phyloP scores from a whole-genome alignment of 176 grass and related monocot species.

The Musa acuminata region DNA sequence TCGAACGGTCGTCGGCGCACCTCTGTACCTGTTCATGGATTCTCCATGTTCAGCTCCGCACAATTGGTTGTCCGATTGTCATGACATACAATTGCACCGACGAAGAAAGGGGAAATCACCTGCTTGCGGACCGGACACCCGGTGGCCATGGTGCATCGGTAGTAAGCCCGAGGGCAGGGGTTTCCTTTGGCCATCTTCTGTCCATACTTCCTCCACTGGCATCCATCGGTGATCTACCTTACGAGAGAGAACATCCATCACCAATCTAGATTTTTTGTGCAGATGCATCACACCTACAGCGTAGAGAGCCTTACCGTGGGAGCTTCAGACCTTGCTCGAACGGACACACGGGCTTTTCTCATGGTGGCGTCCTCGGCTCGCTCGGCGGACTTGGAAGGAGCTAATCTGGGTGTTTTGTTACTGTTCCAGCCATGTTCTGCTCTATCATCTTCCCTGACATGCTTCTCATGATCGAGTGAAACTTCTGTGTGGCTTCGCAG shows the following conservation, averaged over 20 bases:
- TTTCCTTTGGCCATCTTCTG: conserved; percentile 98
- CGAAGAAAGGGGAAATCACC: no score
- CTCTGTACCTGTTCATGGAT: conserved; percentile 47
- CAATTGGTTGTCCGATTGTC: no score
- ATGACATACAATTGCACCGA: neutral
- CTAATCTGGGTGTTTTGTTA: neutral
- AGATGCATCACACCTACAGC: neutral
- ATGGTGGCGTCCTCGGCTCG: conserved; percentile 58
- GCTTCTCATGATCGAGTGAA: conserved; percentile 11
- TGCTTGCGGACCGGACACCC: conserved; percentile 62
- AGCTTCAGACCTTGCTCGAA: conserved; percentile 81
- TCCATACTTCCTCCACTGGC: conserved; percentile 1
- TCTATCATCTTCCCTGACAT: conserved; percentile 17
- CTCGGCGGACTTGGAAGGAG: conserved; percentile 34
- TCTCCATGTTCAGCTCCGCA: no score
- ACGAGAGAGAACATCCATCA: no score
- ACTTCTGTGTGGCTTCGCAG: conserved; percentile 31
- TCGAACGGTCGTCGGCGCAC: conserved; percentile 36
- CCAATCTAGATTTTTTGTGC: no score
- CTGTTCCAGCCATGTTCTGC: conserved; percentile 8
- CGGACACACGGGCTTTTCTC: conserved; percentile 89
- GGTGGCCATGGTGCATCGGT: conserved; percentile 88
- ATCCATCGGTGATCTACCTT: no score
- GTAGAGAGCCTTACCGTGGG: conserved; percentile 43
- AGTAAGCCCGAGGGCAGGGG: conserved; percentile 83